Evolutionary conservation across 768 basidiomycete species (phyloP).

Genomic region (Porphyrellus cyaneotinctus): DNA sequence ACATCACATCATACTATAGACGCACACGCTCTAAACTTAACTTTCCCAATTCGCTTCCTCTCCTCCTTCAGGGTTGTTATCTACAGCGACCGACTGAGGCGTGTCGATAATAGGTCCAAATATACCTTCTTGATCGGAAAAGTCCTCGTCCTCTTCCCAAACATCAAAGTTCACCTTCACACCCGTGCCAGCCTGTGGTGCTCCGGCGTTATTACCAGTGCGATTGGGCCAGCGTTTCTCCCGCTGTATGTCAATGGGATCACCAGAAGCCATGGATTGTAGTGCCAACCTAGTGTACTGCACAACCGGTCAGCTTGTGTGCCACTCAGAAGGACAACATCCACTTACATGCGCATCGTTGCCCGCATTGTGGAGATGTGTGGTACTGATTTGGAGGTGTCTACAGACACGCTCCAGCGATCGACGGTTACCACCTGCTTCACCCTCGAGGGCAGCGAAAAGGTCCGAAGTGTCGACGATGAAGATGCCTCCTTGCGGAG

Average conservation of each 20-base stretch:
- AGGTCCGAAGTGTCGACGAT: conserved; percentile 72
- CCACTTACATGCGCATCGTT: conserved; percentile 75
- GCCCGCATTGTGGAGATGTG: conserved; percentile 75
- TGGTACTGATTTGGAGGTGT: conserved; percentile 54
- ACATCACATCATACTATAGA: conserved; percentile 7
- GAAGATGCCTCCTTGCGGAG: conserved; percentile 52
- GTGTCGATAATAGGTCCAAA: conserved; percentile 24
- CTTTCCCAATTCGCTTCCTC: background rate
- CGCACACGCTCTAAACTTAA: background rate
- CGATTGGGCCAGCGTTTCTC: conserved; percentile 76
- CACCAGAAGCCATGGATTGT: conserved; percentile 69
- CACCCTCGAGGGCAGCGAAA: conserved; percentile 71
- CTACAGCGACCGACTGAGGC: conserved; percentile 1
- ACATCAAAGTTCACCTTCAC: conserved; percentile 56
- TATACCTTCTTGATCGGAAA: conserved; percentile 43
- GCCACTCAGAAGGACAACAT: background rate
- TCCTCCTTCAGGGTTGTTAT: conserved; percentile 2
- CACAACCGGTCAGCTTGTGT: background rate
- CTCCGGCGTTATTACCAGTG: conserved; percentile 27
- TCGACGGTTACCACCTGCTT: conserved; percentile 46
- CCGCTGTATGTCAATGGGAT: conserved; percentile 69
- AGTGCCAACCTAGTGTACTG: conserved; percentile 71
- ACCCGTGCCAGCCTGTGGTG: conserved; percentile 25
- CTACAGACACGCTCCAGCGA: conserved; percentile 59
- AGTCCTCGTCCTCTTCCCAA: conserved; percentile 54